Evolutionary conservation across 2,329 filamentous ascomycete genomes (phyloP), one percentile per base, ranked within the genome.

Genomic region (Microascus cirrosus): DNA sequence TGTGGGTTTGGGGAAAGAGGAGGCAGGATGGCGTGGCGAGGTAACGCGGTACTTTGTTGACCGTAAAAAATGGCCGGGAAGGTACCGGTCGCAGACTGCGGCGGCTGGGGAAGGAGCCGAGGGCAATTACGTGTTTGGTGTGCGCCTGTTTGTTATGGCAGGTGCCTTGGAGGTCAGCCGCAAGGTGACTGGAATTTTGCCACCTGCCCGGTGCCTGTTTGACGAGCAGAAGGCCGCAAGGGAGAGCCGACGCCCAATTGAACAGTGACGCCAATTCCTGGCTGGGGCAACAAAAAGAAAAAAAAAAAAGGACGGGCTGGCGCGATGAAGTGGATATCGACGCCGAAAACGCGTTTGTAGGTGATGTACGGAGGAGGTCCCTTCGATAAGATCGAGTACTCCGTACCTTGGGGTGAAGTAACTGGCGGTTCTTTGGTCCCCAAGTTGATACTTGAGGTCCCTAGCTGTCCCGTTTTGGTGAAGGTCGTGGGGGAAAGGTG

Each of bases 111-210:
- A 57, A 53, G 45, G 55, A 28, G 48, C 45, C 39, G 42, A 50
- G 55, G 55, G 55, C 53, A 56, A 56, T 56, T 56, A 52, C 55
- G 42, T 55, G 54, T 55, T 45, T 50, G 24, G 32, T 34, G 42
- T 25, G 34, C 34, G 50, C 45, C 50, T 56, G 42, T 48, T 48
- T 55, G 36, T 32, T 22, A 48, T 28, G 36, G 54, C 36, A 42
- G 8, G 20, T 48, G 35, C 20, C 35, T 24, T 20, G 18, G 18
- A 22, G 35, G 34, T 48, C 45, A 55, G 45, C 28, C 28, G 28
- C 28, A 22, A 24, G 53, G 54, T 24, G 54, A 12, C 18, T 20
- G 15, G 45, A 50, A 22, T 50, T 24, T 50, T 50, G 45, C 45
- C 20, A 50, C 45, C 22, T 15, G 13, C 39, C 39, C 12, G 36